Base-by-base conservation (phyloP, 2,329 filamentous ascomycete species). In the Alternaria gaisen region DNA sequence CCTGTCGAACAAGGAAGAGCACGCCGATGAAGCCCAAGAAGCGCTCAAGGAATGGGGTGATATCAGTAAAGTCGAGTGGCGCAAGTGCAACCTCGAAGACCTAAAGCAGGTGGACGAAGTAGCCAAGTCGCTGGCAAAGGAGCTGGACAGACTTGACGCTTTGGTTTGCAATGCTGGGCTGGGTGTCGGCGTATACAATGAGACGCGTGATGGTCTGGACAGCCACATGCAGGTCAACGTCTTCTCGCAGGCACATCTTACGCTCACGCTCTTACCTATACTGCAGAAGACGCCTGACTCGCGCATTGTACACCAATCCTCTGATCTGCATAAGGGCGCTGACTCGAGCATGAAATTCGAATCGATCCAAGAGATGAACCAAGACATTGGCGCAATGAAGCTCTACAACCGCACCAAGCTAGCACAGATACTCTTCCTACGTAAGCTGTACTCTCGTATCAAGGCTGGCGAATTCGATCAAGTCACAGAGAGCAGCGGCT, bases 361-460 rank as follows among this genome's bases (percentile, higher is more conserved):
- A n/a, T 74, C 75, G n/a, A 56, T 84, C 16, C 70, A 77, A 1
- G 83, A 85, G 63, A 80, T 85, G 26, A 85, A 85, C 63, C 72
- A 77, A 32, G 83, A 85, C 56, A 80, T 85, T 47, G 83, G 83
- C 1, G 69, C 83, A 1, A 78, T 76, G 30, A 79, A 79, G 22
- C 76, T 85, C n/a, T 85, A 86, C 73, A 79, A 76, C 44, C 80
- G 83, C 51, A 80, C 79, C 8, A 85, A 86, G 68, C 80, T 85
- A 14, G 83, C 83, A 1, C 80, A 84, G 59, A 72, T 85, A 14
- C 71, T 85, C 6, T 82, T 84, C 42, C 75, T 80, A 10, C 79
- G 77, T 8, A 79, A 81, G 1, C 69, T 86, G 1, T 70, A 79
- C 28, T 72, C 77, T 24, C 77, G 81, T 18, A 72, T 77, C 48